Base-by-base conservation (phyloP, 768 basidiomycete genomes). In the Tricholoma sp. region DNA sequence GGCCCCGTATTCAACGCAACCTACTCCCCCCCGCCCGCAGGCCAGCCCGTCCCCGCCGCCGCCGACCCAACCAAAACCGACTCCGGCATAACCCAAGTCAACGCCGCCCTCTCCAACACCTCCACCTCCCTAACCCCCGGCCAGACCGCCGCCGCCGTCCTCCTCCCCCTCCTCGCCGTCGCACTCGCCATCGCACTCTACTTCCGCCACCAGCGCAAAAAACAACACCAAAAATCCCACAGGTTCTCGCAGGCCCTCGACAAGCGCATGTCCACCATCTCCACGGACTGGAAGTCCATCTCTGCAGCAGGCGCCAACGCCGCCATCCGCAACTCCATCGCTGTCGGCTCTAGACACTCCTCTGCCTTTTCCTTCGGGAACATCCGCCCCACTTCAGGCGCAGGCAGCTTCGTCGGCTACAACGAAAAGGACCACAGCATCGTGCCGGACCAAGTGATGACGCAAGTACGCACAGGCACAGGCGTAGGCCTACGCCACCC, bases 261-360 rank as follows among this genome's bases (percentile, higher is more conserved):
- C 73, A 84, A 83, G 68, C 86, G 90, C 68, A 91, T 93, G 90
- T 86, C 84, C 2, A 88, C 86, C 50, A 89, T 91, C 61, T 85
- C 84, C 6, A 72, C 78, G 17, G 87, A 91, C 64, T 92, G 90
- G 90, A 86, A 85, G 67, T 77, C 79, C 44, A 83, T 91, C 62
- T 81, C 85, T 7, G 73, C 76, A 5, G 84, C 81, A 4, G 90
- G 88, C 49, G 91, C 89, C 0, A 74, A 76, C 18, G 88, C 84
- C 33, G 91, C 88, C 10, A 86, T 93, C 60, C 81, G 89, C 57
- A 79, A 77, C 61, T 84, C 82, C 42, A 84, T 89, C 29, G 65
- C 62, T n/a, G 67, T 64, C 13, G 66, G 68, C 47, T 15, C n/a
- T 17, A 75, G 81, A 31, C 69, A 72, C 49, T 75, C 78, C 0